Conservation (phyloP, 768 basidiomycete genomes). For the Sarcodon aspratus region DNA sequence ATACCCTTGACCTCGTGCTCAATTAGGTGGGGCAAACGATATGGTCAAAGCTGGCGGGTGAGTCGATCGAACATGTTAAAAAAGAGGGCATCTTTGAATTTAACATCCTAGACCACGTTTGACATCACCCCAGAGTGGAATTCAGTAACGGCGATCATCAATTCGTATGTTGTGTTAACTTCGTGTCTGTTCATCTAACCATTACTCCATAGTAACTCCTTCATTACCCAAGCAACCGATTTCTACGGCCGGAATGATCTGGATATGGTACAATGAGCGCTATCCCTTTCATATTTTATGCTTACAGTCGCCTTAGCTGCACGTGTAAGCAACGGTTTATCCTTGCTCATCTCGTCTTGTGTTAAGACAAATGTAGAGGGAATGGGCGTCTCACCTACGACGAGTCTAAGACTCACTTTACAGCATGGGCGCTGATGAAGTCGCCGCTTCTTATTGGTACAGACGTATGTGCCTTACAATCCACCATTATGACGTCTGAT, state of each 20-base stretch:
- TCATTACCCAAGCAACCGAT: conserved; percentile 48
- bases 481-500: background rate
- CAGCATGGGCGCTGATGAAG: conserved; percentile 64
- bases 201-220: conserved; percentile 39
- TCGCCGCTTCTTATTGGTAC: conserved; percentile 56
- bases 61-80: background rate
- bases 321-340: conserved; percentile 43
- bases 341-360: background rate
- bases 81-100: background rate
- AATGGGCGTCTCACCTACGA: conserved; percentile 52
- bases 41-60: conserved; percentile 62
- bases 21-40: conserved; percentile 41
- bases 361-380: conserved; percentile 27
- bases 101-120: conserved; percentile 13
- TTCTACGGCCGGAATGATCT: conserved; percentile 62
- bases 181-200: background rate
- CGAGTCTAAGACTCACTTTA: conserved; percentile 61
- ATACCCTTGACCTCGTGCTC: conserved; percentile 1
- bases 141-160: conserved; percentile 40
- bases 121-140: conserved; percentile 31
- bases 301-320: conserved; percentile 1
- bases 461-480: conserved; percentile 24
- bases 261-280: conserved; percentile 38
- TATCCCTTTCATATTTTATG: background rate
- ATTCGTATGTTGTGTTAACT: conserved; percentile 27